phyloP scores from a whole-genome alignment of 192 early-diverging fungal species.

The Chytriomyces sp. region DNA sequence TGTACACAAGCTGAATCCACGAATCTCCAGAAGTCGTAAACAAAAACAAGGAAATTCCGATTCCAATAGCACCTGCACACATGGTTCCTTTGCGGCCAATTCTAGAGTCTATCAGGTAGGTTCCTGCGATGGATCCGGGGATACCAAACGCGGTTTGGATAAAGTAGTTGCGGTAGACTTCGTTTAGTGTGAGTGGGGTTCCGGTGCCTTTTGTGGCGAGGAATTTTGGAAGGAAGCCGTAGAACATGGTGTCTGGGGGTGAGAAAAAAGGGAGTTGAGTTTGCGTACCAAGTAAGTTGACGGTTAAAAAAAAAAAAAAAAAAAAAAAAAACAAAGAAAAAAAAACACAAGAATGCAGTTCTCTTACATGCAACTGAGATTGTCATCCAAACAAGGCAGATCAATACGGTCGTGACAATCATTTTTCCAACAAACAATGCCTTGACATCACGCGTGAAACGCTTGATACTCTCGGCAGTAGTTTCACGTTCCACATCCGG shows the following conservation, averaged over 20 bases:
- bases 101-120: conserved; percentile 69
- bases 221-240: conserved; percentile 82
- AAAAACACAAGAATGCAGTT: too few relatives aligned
- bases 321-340: too few relatives aligned
- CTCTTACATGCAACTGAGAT: conserved; percentile 66
- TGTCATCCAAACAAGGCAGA: conserved; percentile 80
- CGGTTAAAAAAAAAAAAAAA: too few relatives aligned
- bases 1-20: conserved; percentile 58
- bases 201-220: conserved; percentile 31
- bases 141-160: conserved; percentile 78
- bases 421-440: neutral
- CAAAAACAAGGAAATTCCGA: conserved; percentile 67
- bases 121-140: conserved; percentile 76
- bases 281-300: too few relatives aligned
- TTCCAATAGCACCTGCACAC: conserved; percentile 73
- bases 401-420: conserved; percentile 61
- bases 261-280: too few relatives aligned
- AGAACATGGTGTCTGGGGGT: conserved; percentile 76
- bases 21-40: conserved; percentile 66
- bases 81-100: conserved; percentile 81
- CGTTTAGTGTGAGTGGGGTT: conserved; percentile 39
- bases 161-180: conserved; percentile 75
- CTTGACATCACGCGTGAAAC: neutral
- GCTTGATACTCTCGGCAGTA: neutral
- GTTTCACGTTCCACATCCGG: neutral